Evolutionary conservation across 2,329 filamentous ascomycete genomes (phyloP).

Genomic region (Pyricularia grisea): DNA sequence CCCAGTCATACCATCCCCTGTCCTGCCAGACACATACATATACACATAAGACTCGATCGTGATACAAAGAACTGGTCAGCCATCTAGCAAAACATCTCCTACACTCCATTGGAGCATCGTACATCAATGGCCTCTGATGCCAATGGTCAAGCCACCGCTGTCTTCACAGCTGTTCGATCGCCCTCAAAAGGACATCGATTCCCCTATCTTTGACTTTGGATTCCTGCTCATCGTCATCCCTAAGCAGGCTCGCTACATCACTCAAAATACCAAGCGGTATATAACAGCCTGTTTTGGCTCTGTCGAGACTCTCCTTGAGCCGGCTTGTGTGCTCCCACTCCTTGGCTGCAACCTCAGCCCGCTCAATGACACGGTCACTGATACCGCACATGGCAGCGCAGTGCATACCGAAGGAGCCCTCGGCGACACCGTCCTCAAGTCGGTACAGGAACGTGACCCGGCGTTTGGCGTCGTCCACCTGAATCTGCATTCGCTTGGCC

Average conservation of each 20-base stretch:
- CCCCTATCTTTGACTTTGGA: conserved; percentile 35
- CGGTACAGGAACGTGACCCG: conserved; percentile 97
- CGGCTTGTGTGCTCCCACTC: conserved; percentile 95
- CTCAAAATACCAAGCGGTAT: conserved; percentile 81
- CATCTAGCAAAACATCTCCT: background rate
- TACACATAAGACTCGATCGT: background rate
- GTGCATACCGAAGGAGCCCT: conserved; percentile 98
- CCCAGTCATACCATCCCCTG: background rate
- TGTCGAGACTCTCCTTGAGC: conserved; percentile 79
- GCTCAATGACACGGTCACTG: conserved; percentile 67
- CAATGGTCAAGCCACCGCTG: background rate
- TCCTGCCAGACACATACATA: background rate
- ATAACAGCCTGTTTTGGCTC: conserved; percentile 68
- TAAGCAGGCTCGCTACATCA: conserved; percentile 72
- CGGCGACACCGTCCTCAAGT: conserved; percentile 84
- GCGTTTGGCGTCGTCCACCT: conserved; percentile 75
- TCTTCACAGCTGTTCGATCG: conserved; percentile 47
- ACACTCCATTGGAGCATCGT: background rate
- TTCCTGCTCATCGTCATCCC: conserved; percentile 35
- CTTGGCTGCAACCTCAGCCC: conserved; percentile 78
- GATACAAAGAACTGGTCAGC: background rate
- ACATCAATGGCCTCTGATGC: background rate
- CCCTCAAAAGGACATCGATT: conserved; percentile 48
- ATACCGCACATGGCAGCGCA: conserved; percentile 98
- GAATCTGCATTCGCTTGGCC: conserved; percentile 85